Conservation (phyloP, 495 filamentous ascomycete genomes). For the Filosporella fistucella region DNA sequence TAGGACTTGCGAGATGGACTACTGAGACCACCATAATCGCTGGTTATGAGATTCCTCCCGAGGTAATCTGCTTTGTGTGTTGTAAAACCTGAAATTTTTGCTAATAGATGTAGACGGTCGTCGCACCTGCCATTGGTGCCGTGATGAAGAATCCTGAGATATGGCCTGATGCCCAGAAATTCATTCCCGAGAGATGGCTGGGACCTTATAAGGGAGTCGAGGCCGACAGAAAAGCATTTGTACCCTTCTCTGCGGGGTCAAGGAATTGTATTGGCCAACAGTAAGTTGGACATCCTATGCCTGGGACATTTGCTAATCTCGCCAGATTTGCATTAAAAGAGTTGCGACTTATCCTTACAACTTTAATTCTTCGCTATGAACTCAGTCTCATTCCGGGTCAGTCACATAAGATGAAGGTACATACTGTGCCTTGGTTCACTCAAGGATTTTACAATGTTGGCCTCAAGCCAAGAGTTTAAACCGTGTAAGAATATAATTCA, state of each 20-base stretch:
- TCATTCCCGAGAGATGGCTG: slow-evolving; percentile 40
- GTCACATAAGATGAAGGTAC: slow-evolving; percentile 15
- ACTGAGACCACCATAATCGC: slow-evolving; percentile 6
- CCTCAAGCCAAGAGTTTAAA: slow-evolving; percentile 28
- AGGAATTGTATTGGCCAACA: slow-evolving; percentile 42
- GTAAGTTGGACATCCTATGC: no score
- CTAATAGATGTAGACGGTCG: slow-evolving; percentile 7
- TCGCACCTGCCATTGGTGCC: no score
- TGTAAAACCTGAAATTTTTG: no score
- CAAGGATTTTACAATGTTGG: slow-evolving; percentile 17
- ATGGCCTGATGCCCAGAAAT: slow-evolving; percentile 30
- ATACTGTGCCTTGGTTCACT: slow-evolving; percentile 18
- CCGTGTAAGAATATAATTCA: no score
- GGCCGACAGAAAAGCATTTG: slow-evolving; percentile 30
- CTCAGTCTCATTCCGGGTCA: slow-evolving; percentile 14
- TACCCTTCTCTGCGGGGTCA: slow-evolving; percentile 43
- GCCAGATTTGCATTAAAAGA: slow-evolving; percentile 20
- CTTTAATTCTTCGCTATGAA: slow-evolving; percentile 9
- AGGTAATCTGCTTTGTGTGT: no score
- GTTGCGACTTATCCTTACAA: slow-evolving; percentile 14
- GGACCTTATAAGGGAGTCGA: slow-evolving; percentile 25
- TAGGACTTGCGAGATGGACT: slow-evolving; percentile 9
- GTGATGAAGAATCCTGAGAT: slow-evolving; percentile 17
- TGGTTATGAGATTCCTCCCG: slow-evolving; percentile 14
- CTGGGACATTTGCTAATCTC: no score